Evolutionary conservation across 768 basidiomycete species (phyloP).

Genomic region (Mycena haematopus): DNA sequence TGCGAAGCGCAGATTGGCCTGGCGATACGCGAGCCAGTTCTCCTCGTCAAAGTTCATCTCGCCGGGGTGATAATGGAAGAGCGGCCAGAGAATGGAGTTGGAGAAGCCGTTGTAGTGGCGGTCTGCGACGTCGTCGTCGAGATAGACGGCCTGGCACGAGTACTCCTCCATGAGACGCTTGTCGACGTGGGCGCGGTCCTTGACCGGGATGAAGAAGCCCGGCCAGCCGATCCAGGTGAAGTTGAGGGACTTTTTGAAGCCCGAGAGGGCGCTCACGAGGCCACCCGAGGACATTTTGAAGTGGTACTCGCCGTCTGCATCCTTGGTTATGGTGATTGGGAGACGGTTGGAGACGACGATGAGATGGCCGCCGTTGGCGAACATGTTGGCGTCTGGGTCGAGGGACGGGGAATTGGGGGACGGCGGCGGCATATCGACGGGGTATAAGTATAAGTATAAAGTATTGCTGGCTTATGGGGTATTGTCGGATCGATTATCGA

Average conservation of each 20-base stretch:
- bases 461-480: constrained; percentile 17
- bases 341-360: constrained; percentile 96
- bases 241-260: constrained; percentile 97
- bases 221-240: constrained; percentile 99
- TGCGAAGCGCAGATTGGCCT: constrained; percentile 95
- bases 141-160: constrained; percentile 96
- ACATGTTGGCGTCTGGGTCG: constrained; percentile 46
- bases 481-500: constrained; percentile 33
- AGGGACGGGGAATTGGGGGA: constrained; percentile 36
- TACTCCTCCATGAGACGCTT: constrained; percentile 93
- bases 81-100: constrained; percentile 98
- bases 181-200: constrained; percentile 92
- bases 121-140: constrained; percentile 98
- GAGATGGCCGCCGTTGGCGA: constrained; percentile 68
- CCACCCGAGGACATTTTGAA: constrained; percentile 99
- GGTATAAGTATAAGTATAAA: constrained; percentile 34
- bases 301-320: constrained; percentile 91
- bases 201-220: constrained; percentile 90
- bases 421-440: constrained; percentile 35
- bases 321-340: constrained; percentile 94
- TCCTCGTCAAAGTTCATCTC: constrained; percentile 99
- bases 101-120: constrained; percentile 98
- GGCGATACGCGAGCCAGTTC: constrained; percentile 97
- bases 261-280: constrained; percentile 94
- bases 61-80: constrained; percentile 99